These are phyloP conservation scores for Prunus campanulata DNA, from an alignment of 306 rosid genomes.

Conservation along the genomic window DNA sequence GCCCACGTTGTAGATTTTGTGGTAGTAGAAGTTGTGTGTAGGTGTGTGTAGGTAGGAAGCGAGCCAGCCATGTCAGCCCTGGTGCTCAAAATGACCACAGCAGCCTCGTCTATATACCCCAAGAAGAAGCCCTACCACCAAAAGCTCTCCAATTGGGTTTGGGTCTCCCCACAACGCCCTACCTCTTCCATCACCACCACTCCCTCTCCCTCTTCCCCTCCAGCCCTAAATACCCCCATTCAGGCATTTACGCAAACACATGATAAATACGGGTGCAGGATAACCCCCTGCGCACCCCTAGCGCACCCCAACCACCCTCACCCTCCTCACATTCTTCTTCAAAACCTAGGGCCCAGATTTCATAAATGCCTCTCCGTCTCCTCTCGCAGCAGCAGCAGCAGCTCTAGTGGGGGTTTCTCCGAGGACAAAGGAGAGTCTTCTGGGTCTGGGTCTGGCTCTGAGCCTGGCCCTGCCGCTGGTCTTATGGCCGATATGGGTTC, in stretches of 20 bases:
- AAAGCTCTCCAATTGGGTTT: not conserved
- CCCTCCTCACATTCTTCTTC: not conserved
- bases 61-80: conserved; percentile 16
- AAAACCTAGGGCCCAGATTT: conserved; percentile 31
- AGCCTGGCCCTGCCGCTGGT: conserved; percentile 34
- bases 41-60: too few relatives aligned
- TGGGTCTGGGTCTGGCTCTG: conserved; percentile 36
- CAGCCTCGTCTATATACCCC: conserved; percentile 19
- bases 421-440: conserved; percentile 26
- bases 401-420: conserved; percentile 5
- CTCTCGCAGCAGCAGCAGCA: conserved; percentile 1
- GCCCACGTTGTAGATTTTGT: not conserved
- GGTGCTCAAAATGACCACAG: conserved; percentile 26
- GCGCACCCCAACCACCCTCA: conserved; percentile 23
- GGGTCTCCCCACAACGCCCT: not conserved
- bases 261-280: conserved; percentile 23
- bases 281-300: conserved; percentile 30
- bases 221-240: not conserved
- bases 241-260: conserved; percentile 7
- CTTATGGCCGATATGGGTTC: conserved; percentile 54
- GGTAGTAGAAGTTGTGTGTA: not conserved
- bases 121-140: conserved; percentile 12
- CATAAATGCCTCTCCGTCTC: conserved; percentile 11
- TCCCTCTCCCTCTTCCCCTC: not conserved
- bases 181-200: not conserved